Conservation (phyloP, 257 asterid genomes). For the Oldenlandia corymbosa region DNA sequence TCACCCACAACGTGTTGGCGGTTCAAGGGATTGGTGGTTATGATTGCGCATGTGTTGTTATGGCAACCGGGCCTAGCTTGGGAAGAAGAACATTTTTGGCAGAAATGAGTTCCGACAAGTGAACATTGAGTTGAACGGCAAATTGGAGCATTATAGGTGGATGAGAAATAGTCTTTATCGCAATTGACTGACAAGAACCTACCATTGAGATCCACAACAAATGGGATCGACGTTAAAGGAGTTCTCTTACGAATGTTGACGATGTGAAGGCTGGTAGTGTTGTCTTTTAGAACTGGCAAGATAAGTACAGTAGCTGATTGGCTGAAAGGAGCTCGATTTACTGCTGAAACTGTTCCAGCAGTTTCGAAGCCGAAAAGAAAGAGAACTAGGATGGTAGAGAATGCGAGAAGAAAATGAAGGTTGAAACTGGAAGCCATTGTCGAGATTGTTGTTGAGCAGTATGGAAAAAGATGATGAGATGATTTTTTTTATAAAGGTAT, state of each 20-base stretch:
- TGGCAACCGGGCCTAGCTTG: slow-evolving; percentile 40
- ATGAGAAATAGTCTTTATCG: slow-evolving; percentile 31
- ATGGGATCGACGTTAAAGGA: slow-evolving; percentile 26
- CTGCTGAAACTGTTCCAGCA: no score
- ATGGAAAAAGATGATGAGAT: background rate
- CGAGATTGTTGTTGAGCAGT: background rate
- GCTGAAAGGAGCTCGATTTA: slow-evolving; percentile 16
- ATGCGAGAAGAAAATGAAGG: background rate
- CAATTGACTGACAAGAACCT: slow-evolving; percentile 21
- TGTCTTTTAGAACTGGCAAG: slow-evolving; percentile 29
- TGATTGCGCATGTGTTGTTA: slow-evolving; percentile 48
- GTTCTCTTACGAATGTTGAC: slow-evolving; percentile 33
- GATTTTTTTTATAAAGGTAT: slow-evolving; percentile 1
- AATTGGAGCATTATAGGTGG: slow-evolving; percentile 38
- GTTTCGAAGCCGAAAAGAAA: slow-evolving; percentile 5
- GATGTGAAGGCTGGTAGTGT: slow-evolving; percentile 29
- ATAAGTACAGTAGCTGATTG: slow-evolving; percentile 25
- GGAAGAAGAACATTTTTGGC: slow-evolving; percentile 33
- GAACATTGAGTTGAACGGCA: background rate
- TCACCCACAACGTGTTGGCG: slow-evolving; percentile 23
- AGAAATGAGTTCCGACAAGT: slow-evolving; percentile 28
- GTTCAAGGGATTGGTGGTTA: slow-evolving; percentile 37
- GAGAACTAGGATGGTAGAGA: background rate
- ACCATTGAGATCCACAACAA: slow-evolving; percentile 43
- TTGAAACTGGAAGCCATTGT: slow-evolving; percentile 13